These are phyloP conservation scores for Leptosphaerulina australis DNA, from an alignment of 2,329 filamentous ascomycete species.

Conservation along the genomic window DNA sequence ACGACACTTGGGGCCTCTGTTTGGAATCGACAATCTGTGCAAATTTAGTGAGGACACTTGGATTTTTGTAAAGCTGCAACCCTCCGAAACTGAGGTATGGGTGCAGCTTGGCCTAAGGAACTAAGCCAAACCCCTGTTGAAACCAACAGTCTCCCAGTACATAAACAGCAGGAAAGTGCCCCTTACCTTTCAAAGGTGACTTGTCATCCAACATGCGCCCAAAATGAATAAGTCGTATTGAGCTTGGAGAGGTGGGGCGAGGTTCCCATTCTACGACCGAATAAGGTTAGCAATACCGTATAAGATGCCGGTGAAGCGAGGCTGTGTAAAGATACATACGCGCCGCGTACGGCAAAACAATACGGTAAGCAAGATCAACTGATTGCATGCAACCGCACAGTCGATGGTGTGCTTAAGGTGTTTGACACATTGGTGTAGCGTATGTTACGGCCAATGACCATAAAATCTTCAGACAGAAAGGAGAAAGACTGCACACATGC, in stretches of 20 bases:
- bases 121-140: no score
- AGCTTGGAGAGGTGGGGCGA: conserved; percentile 82
- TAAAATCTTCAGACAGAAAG: neutral
- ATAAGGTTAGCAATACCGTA: conserved; percentile 28
- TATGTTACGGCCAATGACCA: neutral
- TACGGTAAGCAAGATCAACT: conserved; percentile 7
- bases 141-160: conserved; percentile 4
- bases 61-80: no score
- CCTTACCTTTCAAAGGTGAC: conserved; percentile 76
- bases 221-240: conserved; percentile 89
- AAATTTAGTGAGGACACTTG: conserved; percentile 12
- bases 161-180: neutral
- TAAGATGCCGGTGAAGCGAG: conserved; percentile 8
- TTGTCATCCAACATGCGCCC: conserved; percentile 92
- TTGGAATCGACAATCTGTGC: conserved; percentile 77
- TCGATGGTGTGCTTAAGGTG: neutral
- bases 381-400: conserved; percentile 4
- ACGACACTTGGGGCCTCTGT: conserved; percentile 79
- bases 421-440: neutral
- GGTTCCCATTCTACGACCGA: conserved; percentile 74
- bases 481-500: neutral
- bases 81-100: no score
- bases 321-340: conserved; percentile 15
- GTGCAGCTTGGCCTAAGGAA: no score
- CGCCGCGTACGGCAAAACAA: conserved; percentile 8